Conservation (phyloP, 345 rosid genomes). For the Salix udensis region DNA sequence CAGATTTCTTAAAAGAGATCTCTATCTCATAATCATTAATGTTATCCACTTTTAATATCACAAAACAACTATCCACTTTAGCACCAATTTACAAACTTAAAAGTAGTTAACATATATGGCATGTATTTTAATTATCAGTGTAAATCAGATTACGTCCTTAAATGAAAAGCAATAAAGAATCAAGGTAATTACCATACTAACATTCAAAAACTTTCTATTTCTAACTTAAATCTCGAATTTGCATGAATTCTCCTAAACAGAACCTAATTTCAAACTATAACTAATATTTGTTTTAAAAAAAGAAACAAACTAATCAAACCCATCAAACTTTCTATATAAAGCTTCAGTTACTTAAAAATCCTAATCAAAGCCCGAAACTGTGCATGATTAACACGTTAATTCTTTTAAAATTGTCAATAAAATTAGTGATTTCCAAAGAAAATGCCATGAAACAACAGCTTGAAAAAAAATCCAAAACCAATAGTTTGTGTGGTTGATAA, state of each 20-base stretch:
- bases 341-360: background rate
- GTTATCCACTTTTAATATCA: background rate
- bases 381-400: background rate
- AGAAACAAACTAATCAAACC: background rate
- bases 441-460: background rate
- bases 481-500: background rate
- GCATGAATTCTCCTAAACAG: background rate
- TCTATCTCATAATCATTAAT: background rate
- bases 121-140: background rate
- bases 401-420: background rate
- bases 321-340: background rate
- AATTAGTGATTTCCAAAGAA: background rate
- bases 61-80: background rate
- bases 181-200: background rate
- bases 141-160: background rate
- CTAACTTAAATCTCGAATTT: background rate
- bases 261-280: background rate
- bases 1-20: background rate
- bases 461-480: background rate
- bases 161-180: background rate
- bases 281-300: background rate
- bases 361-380: background rate
- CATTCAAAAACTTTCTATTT: background rate
- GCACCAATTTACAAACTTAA: background rate
- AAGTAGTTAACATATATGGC: background rate